Evolutionary conservation across 2,329 filamentous ascomycete species (phyloP).

Genomic region (Penicillium brasilianum): DNA sequence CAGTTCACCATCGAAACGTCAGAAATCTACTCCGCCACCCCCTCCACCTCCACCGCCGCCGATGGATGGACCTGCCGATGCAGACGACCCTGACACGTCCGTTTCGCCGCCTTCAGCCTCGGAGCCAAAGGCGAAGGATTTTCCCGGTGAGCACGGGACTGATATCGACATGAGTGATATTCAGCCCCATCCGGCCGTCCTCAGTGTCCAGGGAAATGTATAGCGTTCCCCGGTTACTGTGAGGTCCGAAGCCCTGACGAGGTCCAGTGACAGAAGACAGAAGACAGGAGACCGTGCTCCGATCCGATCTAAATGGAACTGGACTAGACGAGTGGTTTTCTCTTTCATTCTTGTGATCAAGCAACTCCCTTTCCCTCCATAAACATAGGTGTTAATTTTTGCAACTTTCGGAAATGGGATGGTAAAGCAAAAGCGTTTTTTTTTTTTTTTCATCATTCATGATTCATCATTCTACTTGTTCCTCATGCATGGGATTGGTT

Average conservation of each 20-base stretch:
- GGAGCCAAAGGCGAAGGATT: constrained; percentile 21
- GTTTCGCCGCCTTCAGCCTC: constrained; percentile 17
- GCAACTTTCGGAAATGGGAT: neutral
- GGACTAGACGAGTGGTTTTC: neutral
- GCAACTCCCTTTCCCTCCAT: too few relatives aligned
- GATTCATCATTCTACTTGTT: too few relatives aligned
- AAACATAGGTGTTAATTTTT: neutral
- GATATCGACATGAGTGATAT: constrained; percentile 14
- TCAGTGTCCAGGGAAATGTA: constrained; percentile 34
- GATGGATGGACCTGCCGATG: constrained; percentile 25
- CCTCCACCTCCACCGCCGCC: constrained; percentile 43
- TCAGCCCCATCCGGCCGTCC: constrained; percentile 15
- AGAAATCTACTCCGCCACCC: constrained; percentile 51
- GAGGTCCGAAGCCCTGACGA: too few relatives aligned
- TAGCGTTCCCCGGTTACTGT: neutral
- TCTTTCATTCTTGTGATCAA: neutral
- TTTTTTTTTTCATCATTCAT: neutral
- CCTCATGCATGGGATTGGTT: neutral
- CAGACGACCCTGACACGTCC: constrained; percentile 12
- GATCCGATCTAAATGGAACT: too few relatives aligned
- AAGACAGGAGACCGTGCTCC: too few relatives aligned
- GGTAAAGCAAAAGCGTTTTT: neutral
- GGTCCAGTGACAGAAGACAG: too few relatives aligned
- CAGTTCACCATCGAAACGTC: constrained; percentile 60
- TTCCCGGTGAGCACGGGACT: constrained; percentile 21